phyloP scores from a whole-genome alignment of 2,329 filamentous ascomycete genomes.

The Neonectria hederae region DNA sequence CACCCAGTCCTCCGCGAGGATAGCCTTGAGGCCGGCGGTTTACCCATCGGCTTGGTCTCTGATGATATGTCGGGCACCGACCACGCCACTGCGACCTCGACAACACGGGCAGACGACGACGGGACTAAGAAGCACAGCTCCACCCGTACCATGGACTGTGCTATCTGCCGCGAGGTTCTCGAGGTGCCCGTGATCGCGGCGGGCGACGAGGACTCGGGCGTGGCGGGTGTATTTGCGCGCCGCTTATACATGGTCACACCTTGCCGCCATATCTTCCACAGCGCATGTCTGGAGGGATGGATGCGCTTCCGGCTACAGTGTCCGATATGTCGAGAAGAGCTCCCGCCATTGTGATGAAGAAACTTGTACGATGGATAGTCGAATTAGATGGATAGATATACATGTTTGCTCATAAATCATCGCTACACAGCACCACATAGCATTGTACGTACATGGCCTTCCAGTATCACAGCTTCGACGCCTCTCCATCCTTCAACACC shows the following conservation, averaged over 20 bases:
- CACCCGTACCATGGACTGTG: slow-evolving; percentile 79
- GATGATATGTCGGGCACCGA: slow-evolving; percentile 41
- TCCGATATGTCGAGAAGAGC: slow-evolving; percentile 89
- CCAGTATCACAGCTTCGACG: slow-evolving; percentile 46
- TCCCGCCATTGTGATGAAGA: slow-evolving; percentile 77
- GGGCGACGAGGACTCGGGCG: slow-evolving; percentile 63
- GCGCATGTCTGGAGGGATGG: slow-evolving; percentile 91
- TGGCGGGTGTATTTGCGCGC: slow-evolving; percentile 77
- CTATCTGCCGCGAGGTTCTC: slow-evolving; percentile 91
- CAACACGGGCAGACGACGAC: slow-evolving; percentile 47
- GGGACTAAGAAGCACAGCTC: slow-evolving; percentile 45
- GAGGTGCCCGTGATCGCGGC: slow-evolving; percentile 84
- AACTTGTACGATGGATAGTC: background rate
- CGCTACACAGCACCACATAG: background rate
- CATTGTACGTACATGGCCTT: background rate
- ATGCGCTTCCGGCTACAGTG: slow-evolving; percentile 94
- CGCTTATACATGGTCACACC: slow-evolving; percentile 97
- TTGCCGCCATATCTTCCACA: slow-evolving; percentile 96
- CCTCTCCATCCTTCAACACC: slow-evolving; percentile 52
- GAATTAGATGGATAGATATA: background rate
- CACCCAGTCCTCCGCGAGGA: slow-evolving; percentile 89
- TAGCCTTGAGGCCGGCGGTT: slow-evolving; percentile 77
- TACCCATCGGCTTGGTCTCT: slow-evolving; percentile 77
- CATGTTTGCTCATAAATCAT: background rate
- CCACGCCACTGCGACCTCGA: slow-evolving; percentile 21